These are phyloP conservation scores for Hypocrella siamensis DNA, from an alignment of 2,329 filamentous ascomycete species.

Conservation along the genomic window DNA sequence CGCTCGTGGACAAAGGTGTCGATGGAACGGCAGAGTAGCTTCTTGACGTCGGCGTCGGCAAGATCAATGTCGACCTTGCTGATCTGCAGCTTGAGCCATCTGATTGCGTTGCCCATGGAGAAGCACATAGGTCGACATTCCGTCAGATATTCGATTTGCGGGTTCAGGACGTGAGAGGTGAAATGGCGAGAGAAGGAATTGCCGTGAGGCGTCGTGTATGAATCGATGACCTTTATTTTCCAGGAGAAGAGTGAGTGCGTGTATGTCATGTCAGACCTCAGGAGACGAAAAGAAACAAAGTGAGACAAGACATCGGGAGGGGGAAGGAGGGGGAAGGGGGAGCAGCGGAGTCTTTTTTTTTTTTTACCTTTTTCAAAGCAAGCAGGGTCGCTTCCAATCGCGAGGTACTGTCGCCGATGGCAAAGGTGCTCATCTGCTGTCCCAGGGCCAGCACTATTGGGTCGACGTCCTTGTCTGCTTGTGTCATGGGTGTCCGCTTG, in stretches of 20 bases:
- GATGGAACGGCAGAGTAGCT: slow-evolving; percentile 61
- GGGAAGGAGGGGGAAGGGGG: too few species aligned
- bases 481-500: slow-evolving; percentile 34
- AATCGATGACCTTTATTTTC: slow-evolving; percentile 57
- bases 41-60: slow-evolving; percentile 69
- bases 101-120: slow-evolving; percentile 92
- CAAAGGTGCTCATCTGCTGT: slow-evolving; percentile 79
- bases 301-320: too few species aligned
- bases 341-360: too few species aligned
- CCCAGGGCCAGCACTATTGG: slow-evolving; percentile 73
- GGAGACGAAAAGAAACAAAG: too few species aligned
- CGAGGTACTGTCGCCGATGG: slow-evolving; percentile 77
- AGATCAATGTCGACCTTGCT: slow-evolving; percentile 78
- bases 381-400: slow-evolving; percentile 75
- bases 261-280: too few species aligned
- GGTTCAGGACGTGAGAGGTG: slow-evolving; percentile 77
- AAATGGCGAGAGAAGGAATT: slow-evolving; percentile 82
- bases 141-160: slow-evolving; percentile 88
- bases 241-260: too few species aligned
- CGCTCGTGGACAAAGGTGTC: slow-evolving; percentile 84
- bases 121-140: slow-evolving; percentile 92
- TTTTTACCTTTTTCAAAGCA: slow-evolving; percentile 65
- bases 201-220: slow-evolving; percentile 78
- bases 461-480: slow-evolving; percentile 65
- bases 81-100: slow-evolving; percentile 86